phyloP scores from a whole-genome alignment of 306 rosid species.

The Rosa lucieae region DNA sequence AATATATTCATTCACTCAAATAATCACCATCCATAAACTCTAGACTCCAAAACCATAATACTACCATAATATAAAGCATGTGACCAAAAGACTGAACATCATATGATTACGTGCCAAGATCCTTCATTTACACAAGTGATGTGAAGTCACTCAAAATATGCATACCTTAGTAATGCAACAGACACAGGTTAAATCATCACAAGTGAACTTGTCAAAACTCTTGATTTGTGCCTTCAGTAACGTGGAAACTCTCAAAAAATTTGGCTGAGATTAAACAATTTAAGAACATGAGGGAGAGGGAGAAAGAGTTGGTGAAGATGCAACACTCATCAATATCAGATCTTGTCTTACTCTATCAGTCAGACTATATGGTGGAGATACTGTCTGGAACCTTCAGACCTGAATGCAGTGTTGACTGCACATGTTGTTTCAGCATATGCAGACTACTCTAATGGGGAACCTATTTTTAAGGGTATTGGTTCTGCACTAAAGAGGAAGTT shows the following conservation, averaged over 20 bases:
- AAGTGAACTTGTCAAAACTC: neutral
- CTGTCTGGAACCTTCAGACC: neutral
- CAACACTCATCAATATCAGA: neutral
- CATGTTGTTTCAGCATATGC: neutral
- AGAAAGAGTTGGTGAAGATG: neutral
- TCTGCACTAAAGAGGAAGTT: neutral
- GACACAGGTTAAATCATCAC: neutral
- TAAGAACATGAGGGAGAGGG: neutral
- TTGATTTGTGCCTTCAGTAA: neutral
- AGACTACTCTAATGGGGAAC: neutral
- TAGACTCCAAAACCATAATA: neutral
- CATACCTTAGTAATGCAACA: neutral
- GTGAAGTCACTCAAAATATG: neutral
- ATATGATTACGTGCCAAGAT: neutral
- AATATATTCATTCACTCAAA: neutral
- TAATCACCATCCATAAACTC: neutral
- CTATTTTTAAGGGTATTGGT: neutral
- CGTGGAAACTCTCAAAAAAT: neutral
- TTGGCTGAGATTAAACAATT: neutral
- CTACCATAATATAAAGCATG: neutral
- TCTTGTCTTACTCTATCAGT: neutral
- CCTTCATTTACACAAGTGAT: neutral
- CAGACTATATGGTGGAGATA: neutral
- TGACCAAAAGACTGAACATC: neutral
- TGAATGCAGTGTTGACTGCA: neutral